phyloP scores from a whole-genome alignment of 176 grass and related monocot species.

The Oryza australiensis region DNA sequence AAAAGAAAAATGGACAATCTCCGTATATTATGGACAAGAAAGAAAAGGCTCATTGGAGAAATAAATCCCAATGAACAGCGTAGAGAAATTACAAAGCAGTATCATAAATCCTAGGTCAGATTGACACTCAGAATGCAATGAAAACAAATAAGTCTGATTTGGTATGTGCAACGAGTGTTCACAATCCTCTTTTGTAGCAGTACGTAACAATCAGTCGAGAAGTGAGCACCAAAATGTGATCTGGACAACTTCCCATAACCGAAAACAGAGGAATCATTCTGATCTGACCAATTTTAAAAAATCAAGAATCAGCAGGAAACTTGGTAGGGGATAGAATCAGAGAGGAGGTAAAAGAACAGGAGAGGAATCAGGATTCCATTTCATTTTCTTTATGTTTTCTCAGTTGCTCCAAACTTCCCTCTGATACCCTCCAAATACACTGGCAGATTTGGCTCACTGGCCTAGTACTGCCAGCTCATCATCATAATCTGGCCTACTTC shows the following conservation, averaged over 20 bases:
- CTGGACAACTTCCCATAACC: background rate
- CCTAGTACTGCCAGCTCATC: background rate
- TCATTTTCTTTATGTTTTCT: background rate
- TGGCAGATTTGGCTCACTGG: background rate
- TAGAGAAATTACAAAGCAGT: constrained; percentile 8
- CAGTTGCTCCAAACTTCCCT: background rate
- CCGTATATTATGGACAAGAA: constrained; percentile 9
- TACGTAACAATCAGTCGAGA: background rate
- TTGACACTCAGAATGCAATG: constrained; percentile 11
- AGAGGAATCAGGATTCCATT: background rate
- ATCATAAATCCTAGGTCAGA: constrained; percentile 18
- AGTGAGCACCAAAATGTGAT: background rate
- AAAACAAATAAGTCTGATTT: constrained; percentile 1
- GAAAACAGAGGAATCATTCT: background rate
- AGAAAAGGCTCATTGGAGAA: background rate
- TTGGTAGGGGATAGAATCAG: background rate
- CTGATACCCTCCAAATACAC: background rate
- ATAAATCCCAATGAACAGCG: constrained; percentile 1
- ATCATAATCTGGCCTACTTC: background rate
- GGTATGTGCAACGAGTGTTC: background rate
- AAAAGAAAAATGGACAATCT: constrained; percentile 1
- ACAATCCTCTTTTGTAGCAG: background rate
- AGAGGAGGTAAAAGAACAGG: background rate
- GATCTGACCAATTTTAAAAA: background rate
- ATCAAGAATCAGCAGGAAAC: background rate